phyloP scores from a whole-genome alignment of 306 rosid species.

The barrel medic (Medicago truncatula) region DNA sequence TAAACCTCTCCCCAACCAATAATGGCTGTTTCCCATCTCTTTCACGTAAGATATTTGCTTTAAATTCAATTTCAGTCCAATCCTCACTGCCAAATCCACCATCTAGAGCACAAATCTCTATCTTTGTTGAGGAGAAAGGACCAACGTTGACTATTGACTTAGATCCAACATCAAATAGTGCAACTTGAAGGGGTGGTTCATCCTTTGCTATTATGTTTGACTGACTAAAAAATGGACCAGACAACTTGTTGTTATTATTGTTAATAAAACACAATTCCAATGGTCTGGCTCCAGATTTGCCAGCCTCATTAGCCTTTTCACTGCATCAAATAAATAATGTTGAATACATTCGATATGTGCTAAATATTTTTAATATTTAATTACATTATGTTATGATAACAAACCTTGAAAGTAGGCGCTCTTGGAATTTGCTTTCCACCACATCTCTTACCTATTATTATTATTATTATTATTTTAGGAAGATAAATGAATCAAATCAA shows the following conservation, averaged over 20 bases:
- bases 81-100: conserved; percentile 61
- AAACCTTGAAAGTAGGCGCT: conserved; percentile 51
- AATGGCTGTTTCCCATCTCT: conserved; percentile 64
- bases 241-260: not conserved
- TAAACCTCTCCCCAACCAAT: conserved; percentile 51
- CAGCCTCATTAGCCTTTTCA: not conserved
- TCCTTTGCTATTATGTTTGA: conserved; percentile 44
- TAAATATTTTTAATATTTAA: not conserved
- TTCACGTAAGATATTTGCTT: conserved; percentile 42
- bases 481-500: conserved; percentile 29
- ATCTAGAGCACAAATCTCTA: conserved; percentile 55
- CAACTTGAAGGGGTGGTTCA: conserved; percentile 43
- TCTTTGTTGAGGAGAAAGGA: conserved; percentile 52
- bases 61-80: conserved; percentile 63
- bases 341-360: not conserved
- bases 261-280: not conserved
- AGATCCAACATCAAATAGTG: conserved; percentile 52
- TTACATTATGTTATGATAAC: conserved; percentile 26
- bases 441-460: conserved; percentile 68
- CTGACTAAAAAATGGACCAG: not conserved
- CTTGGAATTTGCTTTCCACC: conserved; percentile 47
- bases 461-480: too few relatives aligned
- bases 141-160: conserved; percentile 46
- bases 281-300: not conserved
- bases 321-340: conserved; percentile 1